phyloP scores from a whole-genome alignment of 768 basidiomycete species.

The Amanita rubescens region DNA sequence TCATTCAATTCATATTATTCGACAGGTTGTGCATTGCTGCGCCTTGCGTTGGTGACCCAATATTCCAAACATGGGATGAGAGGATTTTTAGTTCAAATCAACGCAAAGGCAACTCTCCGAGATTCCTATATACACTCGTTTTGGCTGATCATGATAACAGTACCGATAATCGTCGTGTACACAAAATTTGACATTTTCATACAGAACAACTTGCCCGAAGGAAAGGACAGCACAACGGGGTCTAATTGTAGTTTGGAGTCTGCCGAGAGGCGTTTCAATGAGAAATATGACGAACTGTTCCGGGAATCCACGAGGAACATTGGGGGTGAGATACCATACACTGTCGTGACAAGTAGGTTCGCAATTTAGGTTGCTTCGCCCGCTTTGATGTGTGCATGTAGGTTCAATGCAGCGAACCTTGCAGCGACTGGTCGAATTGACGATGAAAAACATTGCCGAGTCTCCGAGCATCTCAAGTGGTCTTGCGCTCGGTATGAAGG shows the following conservation, averaged over 20 bases:
- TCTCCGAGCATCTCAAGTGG: neutral
- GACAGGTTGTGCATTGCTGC: neutral
- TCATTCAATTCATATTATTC: neutral
- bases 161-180: conserved; percentile 24
- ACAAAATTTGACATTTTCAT: conserved; percentile 24
- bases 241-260: neutral
- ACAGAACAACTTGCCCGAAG: no score
- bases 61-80: neutral
- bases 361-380: no score
- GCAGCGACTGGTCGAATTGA: no score
- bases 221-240: no score
- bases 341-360: no score
- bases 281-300: neutral
- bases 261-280: neutral
- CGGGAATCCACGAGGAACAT: no score
- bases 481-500: no score
- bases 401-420: no score
- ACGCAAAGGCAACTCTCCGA: neutral
- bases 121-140: neutral
- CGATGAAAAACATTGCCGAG: neutral
- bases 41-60: neutral
- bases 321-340: no score
- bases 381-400: no score
- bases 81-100: neutral
- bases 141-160: neutral